Base-by-base conservation (phyloP, 495 filamentous ascomycete species). In the Neurospora terricola region DNA sequence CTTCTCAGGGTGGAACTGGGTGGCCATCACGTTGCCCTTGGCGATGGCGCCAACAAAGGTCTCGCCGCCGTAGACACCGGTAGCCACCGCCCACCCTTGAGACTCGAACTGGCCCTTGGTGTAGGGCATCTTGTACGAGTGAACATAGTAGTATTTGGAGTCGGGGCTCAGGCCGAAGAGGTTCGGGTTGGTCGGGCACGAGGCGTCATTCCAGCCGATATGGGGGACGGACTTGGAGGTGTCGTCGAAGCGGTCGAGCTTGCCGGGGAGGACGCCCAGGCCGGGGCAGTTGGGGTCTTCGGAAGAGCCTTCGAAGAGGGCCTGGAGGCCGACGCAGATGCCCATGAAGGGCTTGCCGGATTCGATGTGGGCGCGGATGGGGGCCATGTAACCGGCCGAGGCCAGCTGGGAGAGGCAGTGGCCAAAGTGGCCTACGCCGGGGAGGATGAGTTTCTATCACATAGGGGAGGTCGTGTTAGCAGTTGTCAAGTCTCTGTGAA, bases 101-200 rank as follows among this genome's bases (percentile, higher is more conserved):
- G 83, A 83, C 77, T 96, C 94, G 16, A 96, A 83, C 48, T 90
- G 84, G 7, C 89, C 93, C 72, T 88, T 82, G 70, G 80, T 81
- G 78, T 97, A 94, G 0, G 91, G 91, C 23, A 91, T 91, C 71
- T 94, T 95, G 78, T 97, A 99, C 2, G 93, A 94, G 82, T 99
- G 96, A 40, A 99, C 94, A 77, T 98, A 99, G 80, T 99, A 99
- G 85, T 98, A 99, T 80, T 98, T 98, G 81, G 93, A 97, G 75
- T 84, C 84, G 5, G 92, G 89, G 62, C 86, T 80, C 69, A 99
- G 81, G 54, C 92, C 94, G 79, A 92, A 97, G 42, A 98, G 76
- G 43, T 85, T 84, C 40, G 84, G 83, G 40, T 81, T 83, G 38
- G 80, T 82, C 0, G 81, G 81, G 45, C 83, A 84, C 10, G 82